Evolutionary conservation across 768 basidiomycete species (phyloP).

Genomic region (Flagelloscypha sp.): DNA sequence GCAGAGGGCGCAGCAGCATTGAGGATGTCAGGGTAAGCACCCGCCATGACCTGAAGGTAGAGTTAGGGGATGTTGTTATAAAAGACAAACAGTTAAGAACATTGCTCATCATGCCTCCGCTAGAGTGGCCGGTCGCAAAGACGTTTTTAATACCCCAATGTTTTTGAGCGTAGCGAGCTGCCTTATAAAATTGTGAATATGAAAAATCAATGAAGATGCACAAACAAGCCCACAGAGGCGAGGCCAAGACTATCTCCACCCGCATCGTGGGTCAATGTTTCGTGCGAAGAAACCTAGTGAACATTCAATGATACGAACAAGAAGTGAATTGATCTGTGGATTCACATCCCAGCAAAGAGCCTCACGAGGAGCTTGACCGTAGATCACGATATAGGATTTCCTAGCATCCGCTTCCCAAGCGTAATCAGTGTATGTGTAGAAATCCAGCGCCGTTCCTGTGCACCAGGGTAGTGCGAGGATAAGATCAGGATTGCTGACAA

Average conservation of each 20-base stretch:
- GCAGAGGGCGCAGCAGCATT: slow-evolving; percentile 39
- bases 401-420: slow-evolving; percentile 40
- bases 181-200: too few relatives aligned
- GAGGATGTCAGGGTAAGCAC: slow-evolving; percentile 49
- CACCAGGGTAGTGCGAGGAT: slow-evolving; percentile 43
- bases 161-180: too few relatives aligned
- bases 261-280: slow-evolving; percentile 45
- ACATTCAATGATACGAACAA: too few relatives aligned
- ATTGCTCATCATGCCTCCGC: slow-evolving; percentile 56
- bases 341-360: slow-evolving; percentile 50
- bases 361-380: slow-evolving; percentile 31
- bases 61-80: too few relatives aligned
- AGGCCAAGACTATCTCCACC: slow-evolving; percentile 50
- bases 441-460: slow-evolving; percentile 41
- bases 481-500: slow-evolving; percentile 32
- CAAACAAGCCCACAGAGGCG: slow-evolving; percentile 36
- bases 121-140: slow-evolving; percentile 43
- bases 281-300: too few relatives aligned
- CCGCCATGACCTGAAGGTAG: slow-evolving; percentile 43
- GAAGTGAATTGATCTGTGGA: too few relatives aligned
- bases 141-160: too few relatives aligned
- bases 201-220: too few relatives aligned
- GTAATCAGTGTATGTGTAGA: slow-evolving; percentile 40
- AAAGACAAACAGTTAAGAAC: too few relatives aligned
- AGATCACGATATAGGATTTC: slow-evolving; percentile 46